Evolutionary conservation across 1,284 basidiomycete genomes (phyloP), one percentile per base, ranked within the genome.

Genomic region (Pascua sp.): DNA sequence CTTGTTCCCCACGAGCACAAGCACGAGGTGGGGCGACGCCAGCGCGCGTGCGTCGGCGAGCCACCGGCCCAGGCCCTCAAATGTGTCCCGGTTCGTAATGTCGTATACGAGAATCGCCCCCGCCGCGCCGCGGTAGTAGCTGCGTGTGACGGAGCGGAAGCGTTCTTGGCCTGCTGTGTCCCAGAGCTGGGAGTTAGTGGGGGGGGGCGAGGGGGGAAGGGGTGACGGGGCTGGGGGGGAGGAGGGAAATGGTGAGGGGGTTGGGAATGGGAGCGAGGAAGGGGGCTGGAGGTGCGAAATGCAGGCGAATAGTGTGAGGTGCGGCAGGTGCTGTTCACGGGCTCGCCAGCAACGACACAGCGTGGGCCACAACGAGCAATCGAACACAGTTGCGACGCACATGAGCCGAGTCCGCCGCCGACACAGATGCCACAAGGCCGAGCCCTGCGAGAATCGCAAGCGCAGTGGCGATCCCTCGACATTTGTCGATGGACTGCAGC

Each of bases 161-260:
- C 93, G 83, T 77, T 96, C 93, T 78, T 96, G 93, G 16, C 92
- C 92, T 42, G 92, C 92, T n/a, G 92, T 96, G 77, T 96, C 93
- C 93, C 93, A 97, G 52, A 96, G 79, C 89, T 96, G 51, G 7
- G 32, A 11, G 47, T 54, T 40, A 57, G 51, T 48, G 64, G 45
- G 15, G 36, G 36, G 12, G n/a, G n/a, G 4, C 8, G 11, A 16
- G 9, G 9, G 13, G n/a, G 17, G 37, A 1, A 38, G 47, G 24
- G 24, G 24, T 32, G 24, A 32, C 7, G 24, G 24, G 24, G 3
- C 4, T 32, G 24, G 24, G 24, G 24, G 24, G 7, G 4, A 32
- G 24, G 24, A n/a, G n/a, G 17, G 37, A 1, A 38, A 36, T 3
- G 24, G 24, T 32, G 24, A 32, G 3, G 24, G 24, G 24, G 3